A percentile compares a stretch with the other conserved stretches of the same genome.
Evolutionary conservation across 495 filamentous ascomycete genomes (phyloP).

Genomic region (Penicillium crystallinum): DNA sequence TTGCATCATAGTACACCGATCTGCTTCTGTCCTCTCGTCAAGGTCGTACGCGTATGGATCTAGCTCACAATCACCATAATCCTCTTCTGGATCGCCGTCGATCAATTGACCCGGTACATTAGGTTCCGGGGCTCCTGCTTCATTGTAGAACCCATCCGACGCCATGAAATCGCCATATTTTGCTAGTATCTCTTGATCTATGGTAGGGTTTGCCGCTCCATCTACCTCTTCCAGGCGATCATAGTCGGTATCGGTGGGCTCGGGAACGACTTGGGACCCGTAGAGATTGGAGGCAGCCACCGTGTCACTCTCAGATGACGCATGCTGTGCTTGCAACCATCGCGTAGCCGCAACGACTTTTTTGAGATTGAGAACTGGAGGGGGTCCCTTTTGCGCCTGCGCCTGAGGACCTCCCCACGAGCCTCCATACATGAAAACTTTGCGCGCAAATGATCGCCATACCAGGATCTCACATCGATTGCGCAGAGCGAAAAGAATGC

Average conservation of each 20-base stretch:
- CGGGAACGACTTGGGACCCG: slow-evolving; percentile 33
- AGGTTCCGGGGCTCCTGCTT: slow-evolving; percentile 24
- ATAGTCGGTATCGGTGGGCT: slow-evolving; percentile 32
- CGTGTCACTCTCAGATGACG: slow-evolving; percentile 1
- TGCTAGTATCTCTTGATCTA: slow-evolving; percentile 17
- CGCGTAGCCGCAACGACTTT: slow-evolving; percentile 35
- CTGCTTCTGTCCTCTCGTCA: slow-evolving; percentile 7
- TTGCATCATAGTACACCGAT: slow-evolving; percentile 47
- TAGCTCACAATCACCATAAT: slow-evolving; percentile 44
- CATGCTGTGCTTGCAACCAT: slow-evolving; percentile 37
- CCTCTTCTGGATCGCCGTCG: slow-evolving; percentile 38
- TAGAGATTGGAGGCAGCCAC: slow-evolving; percentile 11
- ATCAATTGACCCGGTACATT: slow-evolving; percentile 25
- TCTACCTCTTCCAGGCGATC: slow-evolving; percentile 11
- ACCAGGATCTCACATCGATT: slow-evolving; percentile 74
- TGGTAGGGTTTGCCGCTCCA: background rate
- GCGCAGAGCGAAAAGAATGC: slow-evolving; percentile 65
- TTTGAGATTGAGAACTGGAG: slow-evolving; percentile 40
- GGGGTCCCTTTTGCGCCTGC: slow-evolving; percentile 37
- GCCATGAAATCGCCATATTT: slow-evolving; percentile 37
- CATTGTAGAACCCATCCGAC: slow-evolving; percentile 33
- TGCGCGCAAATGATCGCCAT: slow-evolving; percentile 78
- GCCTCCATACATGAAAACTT: slow-evolving; percentile 63
- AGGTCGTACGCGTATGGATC: slow-evolving; percentile 29
- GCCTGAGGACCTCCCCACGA: slow-evolving; percentile 43